Evolutionary conservation across 2,329 filamentous ascomycete species (phyloP).

Genomic region (Cyphellophora europaea): DNA sequence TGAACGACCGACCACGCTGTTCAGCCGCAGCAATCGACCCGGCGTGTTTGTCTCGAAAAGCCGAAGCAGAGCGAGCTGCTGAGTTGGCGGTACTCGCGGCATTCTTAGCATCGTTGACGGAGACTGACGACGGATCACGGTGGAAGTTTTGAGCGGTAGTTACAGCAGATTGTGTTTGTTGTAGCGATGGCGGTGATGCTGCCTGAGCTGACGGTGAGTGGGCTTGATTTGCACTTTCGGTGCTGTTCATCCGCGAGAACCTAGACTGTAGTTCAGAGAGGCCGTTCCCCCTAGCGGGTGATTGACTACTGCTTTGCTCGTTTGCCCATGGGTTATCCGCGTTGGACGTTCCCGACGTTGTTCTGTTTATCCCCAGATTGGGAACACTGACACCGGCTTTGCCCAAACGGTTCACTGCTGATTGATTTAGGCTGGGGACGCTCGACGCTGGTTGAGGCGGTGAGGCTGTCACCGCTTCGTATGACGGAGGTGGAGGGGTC

Average conservation of each 20-base stretch:
- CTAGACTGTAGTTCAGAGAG: conserved; percentile 60
- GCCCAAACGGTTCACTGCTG: conserved; percentile 57
- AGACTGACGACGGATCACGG: conserved; percentile 53
- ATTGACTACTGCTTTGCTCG: conserved; percentile 24
- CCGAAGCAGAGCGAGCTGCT: conserved; percentile 53
- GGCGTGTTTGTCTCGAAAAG: conserved; percentile 61
- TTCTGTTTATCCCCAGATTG: conserved; percentile 58
- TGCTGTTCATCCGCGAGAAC: conserved; percentile 47
- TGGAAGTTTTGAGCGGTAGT: conserved; percentile 51
- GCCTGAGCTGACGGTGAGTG: conserved; percentile 3
- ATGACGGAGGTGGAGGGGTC: conserved; percentile 32
- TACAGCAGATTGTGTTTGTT: conserved; percentile 42
- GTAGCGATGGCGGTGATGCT: conserved; percentile 3
- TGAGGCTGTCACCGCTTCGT: conserved; percentile 31
- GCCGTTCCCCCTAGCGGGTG: conserved; percentile 28
- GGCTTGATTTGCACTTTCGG: conserved; percentile 16
- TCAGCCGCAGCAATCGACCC: conserved; percentile 56
- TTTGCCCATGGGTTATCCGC: conserved; percentile 14
- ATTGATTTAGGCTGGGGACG: conserved; percentile 40
- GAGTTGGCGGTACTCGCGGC: conserved; percentile 53
- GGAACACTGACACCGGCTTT: conserved; percentile 68
- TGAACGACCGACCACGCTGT: conserved; percentile 46
- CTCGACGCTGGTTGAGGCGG: conserved; percentile 10
- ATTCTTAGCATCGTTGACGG: conserved; percentile 46
- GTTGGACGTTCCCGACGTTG: conserved; percentile 7